These are phyloP conservation scores for Arachis stenosperma DNA, from an alignment of 306 rosid genomes.

Conservation along the genomic window DNA sequence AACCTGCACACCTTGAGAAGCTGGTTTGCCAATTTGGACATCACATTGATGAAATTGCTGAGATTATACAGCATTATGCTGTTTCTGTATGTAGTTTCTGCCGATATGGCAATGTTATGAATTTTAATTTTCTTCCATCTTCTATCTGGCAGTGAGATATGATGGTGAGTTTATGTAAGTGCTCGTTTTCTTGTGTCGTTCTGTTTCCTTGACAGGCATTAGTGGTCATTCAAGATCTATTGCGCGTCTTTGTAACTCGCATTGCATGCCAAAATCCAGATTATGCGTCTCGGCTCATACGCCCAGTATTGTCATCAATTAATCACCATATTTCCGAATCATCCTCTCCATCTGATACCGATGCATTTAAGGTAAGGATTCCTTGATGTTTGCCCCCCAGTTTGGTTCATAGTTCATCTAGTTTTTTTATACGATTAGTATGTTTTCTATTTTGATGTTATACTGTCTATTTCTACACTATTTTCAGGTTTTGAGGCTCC, in stretches of 20 bases:
- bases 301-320: conserved; percentile 66
- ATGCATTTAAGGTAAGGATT: conserved; percentile 69
- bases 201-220: too few species aligned
- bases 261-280: conserved; percentile 65
- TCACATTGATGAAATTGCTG: conserved; percentile 82
- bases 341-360: conserved; percentile 61
- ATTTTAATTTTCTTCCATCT: too few species aligned
- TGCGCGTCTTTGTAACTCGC: conserved; percentile 78
- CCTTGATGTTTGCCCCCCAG: conserved; percentile 10
- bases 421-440: neutral
- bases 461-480: conserved; percentile 25
- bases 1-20: conserved; percentile 74
- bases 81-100: conserved; percentile 69
- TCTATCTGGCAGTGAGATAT: too few species aligned
- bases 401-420: conserved; percentile 23
- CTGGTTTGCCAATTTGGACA: conserved; percentile 70
- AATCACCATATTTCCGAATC: conserved; percentile 58
- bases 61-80: conserved; percentile 86
- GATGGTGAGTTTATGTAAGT: too few species aligned
- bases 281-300: conserved; percentile 67
- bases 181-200: too few species aligned
- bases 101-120: too few species aligned
- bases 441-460: conserved; percentile 4
- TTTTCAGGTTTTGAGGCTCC: conserved; percentile 81
- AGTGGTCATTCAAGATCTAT: conserved; percentile 59